Base-by-base conservation (phyloP, 306 rosid genomes). In the Lotus japonicus region DNA sequence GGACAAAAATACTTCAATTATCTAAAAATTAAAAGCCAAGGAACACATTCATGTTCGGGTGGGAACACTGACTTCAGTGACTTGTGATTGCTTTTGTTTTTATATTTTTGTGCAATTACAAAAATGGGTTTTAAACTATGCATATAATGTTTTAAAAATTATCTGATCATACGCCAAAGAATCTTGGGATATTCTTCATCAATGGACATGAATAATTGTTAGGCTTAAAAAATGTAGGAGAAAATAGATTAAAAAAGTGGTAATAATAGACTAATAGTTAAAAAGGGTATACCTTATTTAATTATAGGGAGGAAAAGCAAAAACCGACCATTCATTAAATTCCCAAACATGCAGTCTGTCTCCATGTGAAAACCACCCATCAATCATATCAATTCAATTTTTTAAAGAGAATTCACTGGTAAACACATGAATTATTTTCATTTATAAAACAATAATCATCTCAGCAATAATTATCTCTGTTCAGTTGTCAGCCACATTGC, bases 281-380 rank as follows among this genome's bases (percentile, higher is more conserved):
- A n/a, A 42, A 43, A 52, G 50, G 52, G 55, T 17, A 51, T 38
- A 69, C 3, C 5, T 31, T 31, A 6, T 31, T 31, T 31, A 14
- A 14, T 68, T 15, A 28, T 42, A 43, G 21, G 41, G 21, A 17
- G 39, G n/a, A 59, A 68, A 28, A 64, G 77, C 8, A 36, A 49
- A 77, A 64, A 72, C 80, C 83, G 84, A 81, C 86, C 79, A 57
- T 51, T n/a, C 51, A 78, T 79, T 80, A 31, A 70, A 77, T 62
- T 79, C 63, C 33, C 80, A 54, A 66, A 82, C 82, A 78, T 79
- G 85, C 81, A 78, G 52, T 28, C 77, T 75, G 85, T 66, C 33
- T 66, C 28, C 90, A 85, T 82, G 88, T 86, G 88, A 71, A 76
- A 72, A 28, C 66, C 79, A 58, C 36, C 60, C 81, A 36, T 59